phyloP scores from a whole-genome alignment of 1,139 yeast species.

The Sugiyamaella sp. region DNA sequence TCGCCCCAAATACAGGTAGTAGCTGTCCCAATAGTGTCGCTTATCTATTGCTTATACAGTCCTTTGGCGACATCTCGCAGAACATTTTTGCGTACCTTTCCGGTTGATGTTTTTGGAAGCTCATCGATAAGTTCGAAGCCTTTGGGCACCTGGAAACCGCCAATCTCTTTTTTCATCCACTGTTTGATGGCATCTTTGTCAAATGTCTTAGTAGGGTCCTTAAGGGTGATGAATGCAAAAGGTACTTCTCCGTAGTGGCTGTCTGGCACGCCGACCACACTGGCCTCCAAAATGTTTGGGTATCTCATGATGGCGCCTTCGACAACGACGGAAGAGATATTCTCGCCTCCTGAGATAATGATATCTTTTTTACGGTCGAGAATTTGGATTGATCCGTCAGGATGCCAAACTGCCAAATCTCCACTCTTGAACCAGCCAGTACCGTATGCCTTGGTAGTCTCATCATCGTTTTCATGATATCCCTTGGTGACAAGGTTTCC shows the following conservation, averaged over 20 bases:
- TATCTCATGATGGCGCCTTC: constrained; percentile 62
- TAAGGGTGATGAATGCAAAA: constrained; percentile 40
- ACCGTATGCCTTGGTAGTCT: constrained; percentile 56
- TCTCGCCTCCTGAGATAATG: constrained; percentile 82
- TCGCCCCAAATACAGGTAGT: no score
- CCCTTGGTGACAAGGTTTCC: constrained; percentile 57
- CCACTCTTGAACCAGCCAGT: constrained; percentile 80
- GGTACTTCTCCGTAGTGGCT: constrained; percentile 45
- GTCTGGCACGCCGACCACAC: constrained; percentile 46
- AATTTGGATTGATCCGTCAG: constrained; percentile 60
- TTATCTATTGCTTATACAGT: background rate
- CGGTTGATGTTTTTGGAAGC: constrained; percentile 46
- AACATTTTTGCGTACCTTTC: constrained; percentile 43
- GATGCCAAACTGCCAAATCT: constrained; percentile 65
- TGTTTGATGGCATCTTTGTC: constrained; percentile 31
- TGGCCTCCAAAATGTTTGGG: constrained; percentile 42
- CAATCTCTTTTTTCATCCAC: constrained; percentile 38
- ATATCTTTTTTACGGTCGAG: constrained; percentile 80
- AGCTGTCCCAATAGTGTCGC: no score
- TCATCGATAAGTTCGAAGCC: constrained; percentile 36
- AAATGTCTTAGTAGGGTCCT: constrained; percentile 25
- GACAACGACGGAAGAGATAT: constrained; percentile 75
- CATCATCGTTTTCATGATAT: constrained; percentile 61
- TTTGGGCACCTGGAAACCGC: constrained; percentile 45
- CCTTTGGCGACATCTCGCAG: constrained; percentile 33